These are phyloP conservation scores for Balansia obtecta DNA, from an alignment of 2,329 filamentous ascomycete genomes.

Conservation along the genomic window DNA sequence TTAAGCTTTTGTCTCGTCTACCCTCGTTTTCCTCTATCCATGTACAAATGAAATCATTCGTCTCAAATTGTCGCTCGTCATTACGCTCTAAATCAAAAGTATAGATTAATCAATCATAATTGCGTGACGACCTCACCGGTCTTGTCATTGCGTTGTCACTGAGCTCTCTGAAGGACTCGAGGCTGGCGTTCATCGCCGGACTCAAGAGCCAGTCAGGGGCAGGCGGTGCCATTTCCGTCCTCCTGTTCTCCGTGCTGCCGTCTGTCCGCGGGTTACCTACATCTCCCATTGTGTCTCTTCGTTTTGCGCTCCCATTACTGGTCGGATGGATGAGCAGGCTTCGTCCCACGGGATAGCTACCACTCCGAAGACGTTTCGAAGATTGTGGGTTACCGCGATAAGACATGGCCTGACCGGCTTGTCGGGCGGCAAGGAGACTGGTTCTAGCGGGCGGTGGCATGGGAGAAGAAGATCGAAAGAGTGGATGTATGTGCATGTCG, in stretches of 20 bases:
- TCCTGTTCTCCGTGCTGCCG: slow-evolving; percentile 17
- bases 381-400: slow-evolving; percentile 38
- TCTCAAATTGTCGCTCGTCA: background rate
- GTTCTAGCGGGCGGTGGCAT: slow-evolving; percentile 56
- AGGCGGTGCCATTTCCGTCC: slow-evolving; percentile 43
- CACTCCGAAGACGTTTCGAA: slow-evolving; percentile 41
- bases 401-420: slow-evolving; percentile 51
- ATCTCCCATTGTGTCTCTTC: background rate
- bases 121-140: background rate
- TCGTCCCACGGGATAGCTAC: slow-evolving; percentile 34
- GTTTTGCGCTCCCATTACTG: slow-evolving; percentile 28
- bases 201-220: slow-evolving; percentile 50
- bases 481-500: slow-evolving; percentile 64
- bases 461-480: slow-evolving; percentile 63
- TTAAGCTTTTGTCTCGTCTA: background rate
- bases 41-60: background rate
- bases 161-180: slow-evolving; percentile 2
- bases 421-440: slow-evolving; percentile 56
- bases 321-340: slow-evolving; percentile 36
- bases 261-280: background rate
- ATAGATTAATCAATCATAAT: background rate
- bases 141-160: background rate
- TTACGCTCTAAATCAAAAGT: background rate
- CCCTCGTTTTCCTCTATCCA: background rate
- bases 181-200: slow-evolving; percentile 36